Base-by-base conservation (phyloP, 139 green algal species). In the Chlamydomonas sphaeroides region DNA sequence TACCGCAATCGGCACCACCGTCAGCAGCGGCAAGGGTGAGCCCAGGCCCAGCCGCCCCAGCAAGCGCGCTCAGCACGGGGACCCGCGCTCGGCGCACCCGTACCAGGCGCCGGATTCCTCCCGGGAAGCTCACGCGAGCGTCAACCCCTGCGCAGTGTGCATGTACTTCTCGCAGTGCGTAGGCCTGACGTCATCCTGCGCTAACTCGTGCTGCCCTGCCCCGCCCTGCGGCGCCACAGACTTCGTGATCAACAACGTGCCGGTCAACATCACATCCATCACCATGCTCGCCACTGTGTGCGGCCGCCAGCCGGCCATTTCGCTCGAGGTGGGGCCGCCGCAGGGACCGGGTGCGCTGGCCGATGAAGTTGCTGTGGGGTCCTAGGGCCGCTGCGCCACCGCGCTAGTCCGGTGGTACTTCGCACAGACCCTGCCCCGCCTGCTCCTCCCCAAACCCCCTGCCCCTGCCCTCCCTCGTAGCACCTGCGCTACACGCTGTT, bases 241-340 rank as follows among this genome's bases (percentile, higher is more conserved):
- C 35, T 70, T 70, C 20, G 65, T 70, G 33, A 35, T 48, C 18
- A 26, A 48, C 36, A 35, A 21, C 65, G 23, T 32, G 35, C 33
- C 65, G 11, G 35, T 70, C 65, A 70, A 70, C 65, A 70, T 70
- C 65, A 70, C 65, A 0, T 15, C 26, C 65, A 48, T 70, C 35
- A 21, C 21, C 10, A 39, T 70, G 65, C 65, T 70, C 18, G 65
- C 36, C 35, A 32, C 35, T 10, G 23, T 70, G 65, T 70, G 65
- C 65, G 65, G 65, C 35, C 1, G 5, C 1, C 30, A 14, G 65
- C 35, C 35, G 2, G 3, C 33, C 35, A 45, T 70, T 15, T 33
- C 1, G 26, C 18, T 45, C 18, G 1, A 49, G 17, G 65, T 70
- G 36, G 57, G 45, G 45, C 45, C 14, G 45, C 11, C 11, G 45